Evolutionary conservation across 805 yeast genomes (phyloP).

Genomic region (Groenewaldozyma salmanticensis): DNA sequence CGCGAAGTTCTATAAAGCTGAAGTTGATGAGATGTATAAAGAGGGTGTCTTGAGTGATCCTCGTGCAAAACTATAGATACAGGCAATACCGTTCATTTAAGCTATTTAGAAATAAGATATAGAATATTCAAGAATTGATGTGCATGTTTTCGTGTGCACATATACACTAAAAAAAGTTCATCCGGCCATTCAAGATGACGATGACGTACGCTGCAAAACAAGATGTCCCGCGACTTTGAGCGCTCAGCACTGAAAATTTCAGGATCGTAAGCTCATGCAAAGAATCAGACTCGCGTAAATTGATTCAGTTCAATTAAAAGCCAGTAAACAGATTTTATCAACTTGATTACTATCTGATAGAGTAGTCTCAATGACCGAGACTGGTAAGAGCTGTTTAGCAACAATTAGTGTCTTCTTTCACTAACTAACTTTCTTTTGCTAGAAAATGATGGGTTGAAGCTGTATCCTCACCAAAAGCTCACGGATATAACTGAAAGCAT

Average conservation of each 20-base stretch:
- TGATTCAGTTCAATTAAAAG: not conserved
- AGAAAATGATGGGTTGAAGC: constrained; percentile 14
- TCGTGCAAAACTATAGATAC: constrained; percentile 4
- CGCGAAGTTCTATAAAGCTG: constrained; percentile 33
- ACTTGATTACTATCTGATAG: not conserved
- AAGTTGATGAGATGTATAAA: constrained; percentile 35
- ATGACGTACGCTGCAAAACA: too few species aligned
- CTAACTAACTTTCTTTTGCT: not conserved
- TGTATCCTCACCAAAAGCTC: constrained; percentile 23
- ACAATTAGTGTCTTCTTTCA: not conserved
- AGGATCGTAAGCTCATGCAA: too few species aligned
- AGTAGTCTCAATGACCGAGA: not conserved
- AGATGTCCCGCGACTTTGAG: too few species aligned
- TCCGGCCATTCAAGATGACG: too few species aligned
- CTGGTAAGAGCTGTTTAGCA: too few species aligned
- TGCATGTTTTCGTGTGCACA: too few species aligned
- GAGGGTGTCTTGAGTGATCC: constrained; percentile 36
- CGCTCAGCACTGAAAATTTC: too few species aligned
- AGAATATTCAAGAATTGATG: too few species aligned
- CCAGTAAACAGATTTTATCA: not conserved
- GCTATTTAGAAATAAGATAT: too few species aligned
- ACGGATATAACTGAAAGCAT: constrained; percentile 23
- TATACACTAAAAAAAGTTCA: too few species aligned
- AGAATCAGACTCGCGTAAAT: not conserved
- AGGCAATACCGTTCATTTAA: too few species aligned